A percentile compares a stretch with the other conserved stretches of the same genome.
phyloP scores from a whole-genome alignment of 2,329 filamentous ascomycete genomes.

The Colletotrichum trifolii region DNA sequence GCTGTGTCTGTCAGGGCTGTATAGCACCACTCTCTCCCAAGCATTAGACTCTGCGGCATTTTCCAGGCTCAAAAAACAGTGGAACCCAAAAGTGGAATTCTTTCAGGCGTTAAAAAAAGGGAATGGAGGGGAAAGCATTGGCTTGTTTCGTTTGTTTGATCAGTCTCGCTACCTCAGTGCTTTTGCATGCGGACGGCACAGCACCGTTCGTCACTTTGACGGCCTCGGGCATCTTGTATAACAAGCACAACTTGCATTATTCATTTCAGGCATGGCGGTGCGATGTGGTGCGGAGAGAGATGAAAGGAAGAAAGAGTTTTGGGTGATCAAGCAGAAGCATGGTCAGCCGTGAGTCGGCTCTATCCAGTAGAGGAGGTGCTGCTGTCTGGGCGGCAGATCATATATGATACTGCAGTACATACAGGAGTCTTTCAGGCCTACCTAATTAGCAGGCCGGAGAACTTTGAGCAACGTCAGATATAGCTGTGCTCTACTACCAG shows the following conservation, averaged over 20 bases:
- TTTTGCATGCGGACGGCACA: conserved; percentile 28
- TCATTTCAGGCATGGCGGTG: conserved; percentile 30
- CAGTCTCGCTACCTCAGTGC: conserved; percentile 9
- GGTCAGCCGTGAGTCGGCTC: too few species aligned
- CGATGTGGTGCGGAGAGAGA: neutral
- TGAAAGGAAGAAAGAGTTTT: too few species aligned
- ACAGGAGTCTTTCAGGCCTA: too few species aligned
- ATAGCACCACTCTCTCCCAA: conserved; percentile 5
- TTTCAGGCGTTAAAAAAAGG: conserved; percentile 26
- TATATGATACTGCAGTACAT: too few species aligned
- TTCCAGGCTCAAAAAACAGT: conserved; percentile 21
- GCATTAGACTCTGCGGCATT: conserved; percentile 28
- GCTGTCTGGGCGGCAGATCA: too few species aligned
- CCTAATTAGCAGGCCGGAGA: too few species aligned
- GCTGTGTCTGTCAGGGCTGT: conserved; percentile 8
- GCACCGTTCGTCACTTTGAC: conserved; percentile 27
- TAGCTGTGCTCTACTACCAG: too few species aligned
- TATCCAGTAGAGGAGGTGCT: too few species aligned
- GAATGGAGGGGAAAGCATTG: conserved; percentile 25
- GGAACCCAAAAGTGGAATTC: conserved; percentile 6
- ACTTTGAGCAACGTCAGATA: too few species aligned
- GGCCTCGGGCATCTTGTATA: conserved; percentile 32
- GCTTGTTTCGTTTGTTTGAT: conserved; percentile 8
- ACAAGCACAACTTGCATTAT: conserved; percentile 26
- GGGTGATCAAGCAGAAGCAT: too few species aligned